phyloP scores from a whole-genome alignment of 1,139 yeast species.

The Nakaseomyces nivariensis region DNA sequence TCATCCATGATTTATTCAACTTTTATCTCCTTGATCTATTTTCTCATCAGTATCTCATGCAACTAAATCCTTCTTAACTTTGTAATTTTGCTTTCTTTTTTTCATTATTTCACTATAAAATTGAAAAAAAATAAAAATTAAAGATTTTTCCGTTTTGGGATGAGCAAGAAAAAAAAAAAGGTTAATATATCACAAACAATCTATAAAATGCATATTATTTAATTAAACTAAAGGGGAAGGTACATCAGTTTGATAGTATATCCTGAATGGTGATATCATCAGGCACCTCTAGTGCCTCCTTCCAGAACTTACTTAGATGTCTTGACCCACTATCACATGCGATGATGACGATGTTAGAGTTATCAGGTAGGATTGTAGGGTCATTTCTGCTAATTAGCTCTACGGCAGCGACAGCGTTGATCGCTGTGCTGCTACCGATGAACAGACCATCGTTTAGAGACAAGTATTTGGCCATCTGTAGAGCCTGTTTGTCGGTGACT shows the following conservation, averaged over 20 bases:
- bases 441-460: slow-evolving; percentile 81
- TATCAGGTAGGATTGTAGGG: slow-evolving; percentile 35
- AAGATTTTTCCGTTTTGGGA: slow-evolving; percentile 1
- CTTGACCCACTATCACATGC: slow-evolving; percentile 91
- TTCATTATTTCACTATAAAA: too few species aligned
- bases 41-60: too few species aligned
- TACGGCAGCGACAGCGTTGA: slow-evolving; percentile 86
- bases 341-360: slow-evolving; percentile 69
- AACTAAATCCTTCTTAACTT: not conserved
- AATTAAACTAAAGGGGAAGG: too few species aligned
- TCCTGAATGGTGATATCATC: slow-evolving; percentile 28
- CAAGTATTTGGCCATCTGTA: slow-evolving; percentile 77
- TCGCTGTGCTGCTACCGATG: slow-evolving; percentile 85
- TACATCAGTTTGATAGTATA: slow-evolving; percentile 7
- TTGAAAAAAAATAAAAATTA: not conserved
- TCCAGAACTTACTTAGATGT: slow-evolving; percentile 90
- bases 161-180: not conserved
- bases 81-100: not conserved
- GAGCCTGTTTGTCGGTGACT: slow-evolving; percentile 70
- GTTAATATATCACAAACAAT: not conserved
- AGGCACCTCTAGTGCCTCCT: slow-evolving; percentile 36
- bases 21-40: not conserved
- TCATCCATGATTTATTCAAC: slow-evolving; percentile 1
- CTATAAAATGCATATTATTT: not conserved
- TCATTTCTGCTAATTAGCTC: slow-evolving; percentile 42